Evolutionary conservation across 495 filamentous ascomycete genomes (phyloP).

Genomic region (Penicillium daleae): DNA sequence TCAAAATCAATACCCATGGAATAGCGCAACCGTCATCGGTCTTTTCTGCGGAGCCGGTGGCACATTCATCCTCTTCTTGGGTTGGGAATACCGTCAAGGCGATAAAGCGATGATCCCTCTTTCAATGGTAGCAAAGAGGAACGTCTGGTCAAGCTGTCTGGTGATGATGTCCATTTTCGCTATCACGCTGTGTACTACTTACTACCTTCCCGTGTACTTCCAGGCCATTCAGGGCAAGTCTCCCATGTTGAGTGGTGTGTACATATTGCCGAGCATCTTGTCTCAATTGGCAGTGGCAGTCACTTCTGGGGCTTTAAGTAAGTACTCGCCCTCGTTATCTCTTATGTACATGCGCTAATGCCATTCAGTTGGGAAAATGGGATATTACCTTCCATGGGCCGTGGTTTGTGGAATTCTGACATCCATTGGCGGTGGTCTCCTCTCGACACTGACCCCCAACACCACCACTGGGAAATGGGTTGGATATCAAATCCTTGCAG

Average conservation of each 20-base stretch:
- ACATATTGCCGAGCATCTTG: constrained; percentile 51
- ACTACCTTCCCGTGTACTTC: constrained; percentile 49
- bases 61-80: constrained; percentile 44
- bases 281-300: constrained; percentile 52
- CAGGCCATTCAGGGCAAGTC: constrained; percentile 36
- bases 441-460: constrained; percentile 49
- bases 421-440: constrained; percentile 51
- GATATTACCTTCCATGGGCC: constrained; percentile 55
- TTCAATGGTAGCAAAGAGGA: constrained; percentile 33
- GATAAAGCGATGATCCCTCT: constrained; percentile 57
- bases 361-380: constrained; percentile 39
- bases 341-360: constrained; percentile 10
- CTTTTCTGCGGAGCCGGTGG: constrained; percentile 55
- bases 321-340: neutral
- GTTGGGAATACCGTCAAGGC: constrained; percentile 52
- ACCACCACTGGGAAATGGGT: constrained; percentile 54
- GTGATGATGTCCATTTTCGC: constrained; percentile 24
- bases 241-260: constrained; percentile 42
- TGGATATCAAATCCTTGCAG: constrained; percentile 60
- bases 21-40: constrained; percentile 48
- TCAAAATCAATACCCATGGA: constrained; percentile 47
- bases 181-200: constrained; percentile 29
- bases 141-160: constrained; percentile 39
- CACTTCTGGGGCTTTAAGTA: constrained; percentile 45
- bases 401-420: constrained; percentile 32